phyloP scores from a whole-genome alignment of 352 stramenopile genomes.

The Phytopythium helicoides region DNA sequence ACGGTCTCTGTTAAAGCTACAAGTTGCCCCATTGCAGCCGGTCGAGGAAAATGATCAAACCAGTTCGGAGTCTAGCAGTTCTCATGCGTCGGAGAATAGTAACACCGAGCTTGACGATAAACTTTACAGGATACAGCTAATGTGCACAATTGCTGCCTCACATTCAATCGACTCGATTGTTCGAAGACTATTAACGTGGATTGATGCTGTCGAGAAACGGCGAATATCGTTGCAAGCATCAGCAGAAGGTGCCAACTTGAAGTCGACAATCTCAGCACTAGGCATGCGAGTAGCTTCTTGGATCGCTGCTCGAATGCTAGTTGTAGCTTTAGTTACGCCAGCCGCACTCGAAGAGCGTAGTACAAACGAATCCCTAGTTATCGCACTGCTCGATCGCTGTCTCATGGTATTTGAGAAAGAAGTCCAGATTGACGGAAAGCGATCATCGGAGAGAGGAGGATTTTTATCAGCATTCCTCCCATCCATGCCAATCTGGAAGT shows the following conservation, averaged over 20 bases:
- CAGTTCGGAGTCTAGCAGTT: no score
- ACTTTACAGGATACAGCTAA: conserved; percentile 29
- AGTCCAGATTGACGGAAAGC: conserved; percentile 32
- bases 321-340: conserved; percentile 19
- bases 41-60: not conserved
- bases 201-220: conserved; percentile 29
- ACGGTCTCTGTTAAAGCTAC: not conserved
- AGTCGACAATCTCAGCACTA: conserved; percentile 11
- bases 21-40: not conserved
- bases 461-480: conserved; percentile 60
- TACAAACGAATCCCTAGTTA: not conserved
- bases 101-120: conserved; percentile 13
- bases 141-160: conserved; percentile 14
- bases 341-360: not conserved
- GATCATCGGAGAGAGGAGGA: conserved; percentile 22
- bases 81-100: not conserved
- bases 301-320: conserved; percentile 43
- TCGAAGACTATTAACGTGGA: conserved; percentile 33
- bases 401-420: conserved; percentile 46
- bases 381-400: conserved; percentile 23
- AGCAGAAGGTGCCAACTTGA: conserved; percentile 8
- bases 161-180: conserved; percentile 11
- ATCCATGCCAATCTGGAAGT: not conserved
- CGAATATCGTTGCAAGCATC: conserved; percentile 1
- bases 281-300: conserved; percentile 28